These are phyloP conservation scores for Fusarium floridanum DNA, from an alignment of 2,329 filamentous ascomycete species.

Conservation along the genomic window DNA sequence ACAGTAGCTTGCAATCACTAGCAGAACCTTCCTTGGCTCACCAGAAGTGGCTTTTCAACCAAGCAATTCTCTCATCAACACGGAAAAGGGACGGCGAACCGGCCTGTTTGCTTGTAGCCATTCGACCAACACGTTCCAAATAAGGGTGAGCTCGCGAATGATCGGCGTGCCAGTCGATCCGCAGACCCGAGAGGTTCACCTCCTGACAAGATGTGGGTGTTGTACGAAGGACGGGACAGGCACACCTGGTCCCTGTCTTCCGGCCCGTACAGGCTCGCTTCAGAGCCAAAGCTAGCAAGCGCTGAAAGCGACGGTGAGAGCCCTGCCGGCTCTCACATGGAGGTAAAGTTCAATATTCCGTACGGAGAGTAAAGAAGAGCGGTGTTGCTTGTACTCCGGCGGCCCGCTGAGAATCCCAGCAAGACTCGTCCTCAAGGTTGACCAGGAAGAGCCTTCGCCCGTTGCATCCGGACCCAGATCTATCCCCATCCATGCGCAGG, in stretches of 20 bases:
- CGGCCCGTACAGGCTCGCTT: constrained; percentile 8
- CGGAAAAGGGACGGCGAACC: not conserved
- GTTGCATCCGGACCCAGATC: constrained; percentile 21
- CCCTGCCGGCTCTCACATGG: not conserved
- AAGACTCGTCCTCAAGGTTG: not conserved
- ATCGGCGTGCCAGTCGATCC: constrained; percentile 4
- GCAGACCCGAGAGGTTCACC: constrained; percentile 2
- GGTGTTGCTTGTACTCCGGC: constrained; percentile 5
- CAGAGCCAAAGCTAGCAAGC: constrained; percentile 5
- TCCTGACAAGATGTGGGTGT: constrained; percentile 1
- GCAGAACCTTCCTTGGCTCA: constrained; percentile 25
- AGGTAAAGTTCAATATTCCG: not conserved
- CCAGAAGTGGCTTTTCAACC: not conserved
- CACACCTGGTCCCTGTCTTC: constrained; percentile 7
- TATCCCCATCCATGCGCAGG: constrained; percentile 4
- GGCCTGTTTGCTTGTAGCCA: not conserved
- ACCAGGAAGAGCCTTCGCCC: constrained; percentile 1
- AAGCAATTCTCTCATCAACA: not conserved
- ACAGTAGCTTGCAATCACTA: constrained; percentile 27
- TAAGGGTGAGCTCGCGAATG: not conserved
- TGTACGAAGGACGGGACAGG: not conserved
- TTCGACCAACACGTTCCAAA: not conserved
- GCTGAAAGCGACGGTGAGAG: constrained; percentile 4
- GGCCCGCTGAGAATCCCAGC: constrained; percentile 1
- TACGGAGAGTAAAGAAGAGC: not conserved